phyloP scores from a whole-genome alignment of 257 asterid species.

The Fraxinus pennsylvanica region DNA sequence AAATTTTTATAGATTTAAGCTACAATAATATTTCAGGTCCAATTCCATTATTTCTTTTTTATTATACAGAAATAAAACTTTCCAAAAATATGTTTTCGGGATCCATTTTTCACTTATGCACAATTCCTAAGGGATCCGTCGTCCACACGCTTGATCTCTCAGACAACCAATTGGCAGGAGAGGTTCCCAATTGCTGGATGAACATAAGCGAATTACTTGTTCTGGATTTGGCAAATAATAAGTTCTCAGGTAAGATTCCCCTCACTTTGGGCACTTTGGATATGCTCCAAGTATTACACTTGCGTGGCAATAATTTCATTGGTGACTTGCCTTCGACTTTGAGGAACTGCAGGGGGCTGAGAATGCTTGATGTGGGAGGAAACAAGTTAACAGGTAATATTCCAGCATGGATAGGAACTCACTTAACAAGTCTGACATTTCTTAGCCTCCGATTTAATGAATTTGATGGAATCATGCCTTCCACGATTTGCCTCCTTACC shows the following conservation, averaged over 20 bases:
- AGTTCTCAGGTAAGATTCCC: constrained; percentile 30
- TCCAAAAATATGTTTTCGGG: constrained; percentile 31
- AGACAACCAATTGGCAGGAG: constrained; percentile 19
- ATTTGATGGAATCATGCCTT: constrained; percentile 30
- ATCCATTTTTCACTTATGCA: constrained; percentile 30
- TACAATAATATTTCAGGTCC: constrained; percentile 33
- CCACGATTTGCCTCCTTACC: no score
- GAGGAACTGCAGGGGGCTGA: neutral
- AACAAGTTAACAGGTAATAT: constrained; percentile 25
- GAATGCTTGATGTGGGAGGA: constrained; percentile 17
- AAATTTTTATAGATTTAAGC: constrained; percentile 16
- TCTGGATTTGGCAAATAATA: constrained; percentile 29
- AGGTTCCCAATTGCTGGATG: constrained; percentile 31
- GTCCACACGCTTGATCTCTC: constrained; percentile 19
- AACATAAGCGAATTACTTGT: neutral
- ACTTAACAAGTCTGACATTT: neutral
- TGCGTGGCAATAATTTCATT: constrained; percentile 19
- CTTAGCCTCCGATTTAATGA: constrained; percentile 22
- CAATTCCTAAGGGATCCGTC: neutral
- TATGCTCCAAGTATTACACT: neutral
- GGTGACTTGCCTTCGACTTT: constrained; percentile 25
- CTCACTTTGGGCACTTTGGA: neutral
- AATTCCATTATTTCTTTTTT: constrained; percentile 13
- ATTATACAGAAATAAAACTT: neutral
- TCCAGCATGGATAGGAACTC: constrained; percentile 19